phyloP scores from a whole-genome alignment of 305 asterid species.

The Fraxinus paxiana region DNA sequence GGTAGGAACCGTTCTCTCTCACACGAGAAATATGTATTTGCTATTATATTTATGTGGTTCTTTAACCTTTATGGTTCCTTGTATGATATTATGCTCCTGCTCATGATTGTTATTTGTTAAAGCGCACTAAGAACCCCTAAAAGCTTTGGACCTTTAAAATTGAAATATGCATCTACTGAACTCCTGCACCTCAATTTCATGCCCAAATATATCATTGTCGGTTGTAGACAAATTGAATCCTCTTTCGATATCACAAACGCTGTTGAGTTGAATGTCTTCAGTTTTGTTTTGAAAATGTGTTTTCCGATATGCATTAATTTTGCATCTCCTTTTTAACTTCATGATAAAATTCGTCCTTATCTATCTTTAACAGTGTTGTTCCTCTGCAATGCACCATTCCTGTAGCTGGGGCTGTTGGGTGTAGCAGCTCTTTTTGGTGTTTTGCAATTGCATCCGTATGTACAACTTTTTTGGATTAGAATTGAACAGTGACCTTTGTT shows the following conservation, averaged over 20 bases:
- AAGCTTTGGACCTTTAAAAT: neutral
- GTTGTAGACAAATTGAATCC: neutral
- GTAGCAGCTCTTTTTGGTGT: neutral
- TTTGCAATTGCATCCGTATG: neutral
- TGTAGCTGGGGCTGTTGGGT: neutral
- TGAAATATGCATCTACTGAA: neutral
- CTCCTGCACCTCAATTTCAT: neutral
- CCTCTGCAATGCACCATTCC: neutral
- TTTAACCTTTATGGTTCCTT: neutral
- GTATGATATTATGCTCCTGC: neutral
- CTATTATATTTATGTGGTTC: slow-evolving; percentile 9
- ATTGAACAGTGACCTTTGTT: neutral
- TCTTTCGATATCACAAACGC: neutral
- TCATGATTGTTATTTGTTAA: neutral
- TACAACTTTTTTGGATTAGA: neutral
- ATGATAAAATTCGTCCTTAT: neutral
- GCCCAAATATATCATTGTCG: neutral
- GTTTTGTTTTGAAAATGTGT: neutral
- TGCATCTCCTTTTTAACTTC: neutral
- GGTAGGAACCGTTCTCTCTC: slow-evolving; percentile 38
- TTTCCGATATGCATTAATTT: neutral
- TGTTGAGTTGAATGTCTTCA: neutral
- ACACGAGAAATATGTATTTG: neutral
- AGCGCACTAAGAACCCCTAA: neutral
- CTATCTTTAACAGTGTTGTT: neutral